Percentiles rank a stretch among this genome's conserved stretches.
Conservation (phyloP, 2,329 filamentous ascomycete species). For the Clarireedia monteithiana region DNA sequence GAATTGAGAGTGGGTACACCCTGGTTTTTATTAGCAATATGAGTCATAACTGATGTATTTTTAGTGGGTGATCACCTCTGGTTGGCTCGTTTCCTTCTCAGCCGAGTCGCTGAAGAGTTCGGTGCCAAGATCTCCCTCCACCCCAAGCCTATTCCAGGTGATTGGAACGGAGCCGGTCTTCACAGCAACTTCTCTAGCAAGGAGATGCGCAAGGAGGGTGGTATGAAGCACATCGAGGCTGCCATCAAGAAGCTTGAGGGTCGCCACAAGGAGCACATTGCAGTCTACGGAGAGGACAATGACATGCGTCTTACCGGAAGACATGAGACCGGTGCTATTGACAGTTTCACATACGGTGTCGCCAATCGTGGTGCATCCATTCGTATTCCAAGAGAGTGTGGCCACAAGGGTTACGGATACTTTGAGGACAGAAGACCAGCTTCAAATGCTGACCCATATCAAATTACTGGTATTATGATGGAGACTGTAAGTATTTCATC, state of each 20-base stretch:
- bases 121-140: constrained; percentile 91
- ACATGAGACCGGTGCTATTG: constrained; percentile 91
- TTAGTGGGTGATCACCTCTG: constrained; percentile 92
- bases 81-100: constrained; percentile 82
- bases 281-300: constrained; percentile 94
- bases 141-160: constrained; percentile 90
- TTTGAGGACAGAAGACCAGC: constrained; percentile 81
- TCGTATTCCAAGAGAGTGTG: constrained; percentile 80
- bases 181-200: constrained; percentile 90
- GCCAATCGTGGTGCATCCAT: constrained; percentile 94
- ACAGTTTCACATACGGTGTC: constrained; percentile 88
- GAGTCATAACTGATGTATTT: constrained; percentile 17
- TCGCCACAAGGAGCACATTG: constrained; percentile 77
- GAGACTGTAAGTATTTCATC: constrained; percentile 27
- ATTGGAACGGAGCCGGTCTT: constrained; percentile 95
- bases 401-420: constrained; percentile 87
- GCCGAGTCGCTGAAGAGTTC: constrained; percentile 92
- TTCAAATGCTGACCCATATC: constrained; percentile 82
- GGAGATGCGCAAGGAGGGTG: constrained; percentile 82
- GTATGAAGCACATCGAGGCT: constrained; percentile 90
- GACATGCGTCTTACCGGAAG: constrained; percentile 85
- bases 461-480: constrained; percentile 40
- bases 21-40: constrained; percentile 4
- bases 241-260: constrained; percentile 76
- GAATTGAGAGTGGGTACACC: constrained; percentile 62